A percentile compares a stretch with the other conserved stretches of the same genome.
Conservation (phyloP, 1,139 yeast species). For the Pichia sp. region DNA sequence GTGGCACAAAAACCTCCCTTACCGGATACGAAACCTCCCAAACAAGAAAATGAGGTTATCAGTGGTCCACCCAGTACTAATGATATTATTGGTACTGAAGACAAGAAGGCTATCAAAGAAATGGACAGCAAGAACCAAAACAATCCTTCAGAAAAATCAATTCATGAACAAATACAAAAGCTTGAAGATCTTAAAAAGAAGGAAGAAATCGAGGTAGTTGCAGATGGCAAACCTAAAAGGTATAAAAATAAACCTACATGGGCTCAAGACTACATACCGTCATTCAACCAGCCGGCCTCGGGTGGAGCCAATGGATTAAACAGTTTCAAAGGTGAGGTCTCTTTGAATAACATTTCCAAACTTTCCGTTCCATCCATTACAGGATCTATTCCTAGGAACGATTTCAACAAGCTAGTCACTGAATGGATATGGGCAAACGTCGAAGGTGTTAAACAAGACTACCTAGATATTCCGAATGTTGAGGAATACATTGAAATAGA, state of each 20-base stretch:
- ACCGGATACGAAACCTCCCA: neutral
- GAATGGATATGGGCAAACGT: conserved; percentile 88
- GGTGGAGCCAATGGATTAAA: conserved; percentile 7
- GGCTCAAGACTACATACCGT: conserved; percentile 76
- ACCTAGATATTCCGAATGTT: conserved; percentile 27
- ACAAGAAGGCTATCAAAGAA: neutral
- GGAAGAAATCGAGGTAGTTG: conserved; percentile 17
- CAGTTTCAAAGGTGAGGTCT: conserved; percentile 14
- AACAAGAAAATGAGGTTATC: neutral
- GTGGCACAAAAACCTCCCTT: conserved; percentile 36
- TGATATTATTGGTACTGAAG: neutral
- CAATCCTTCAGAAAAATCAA: conserved; percentile 13
- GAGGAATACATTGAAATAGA: conserved; percentile 72
- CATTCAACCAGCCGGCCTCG: conserved; percentile 23
- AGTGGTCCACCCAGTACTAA: neutral
- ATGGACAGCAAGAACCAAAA: neutral
- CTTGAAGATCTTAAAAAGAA: conserved; percentile 27
- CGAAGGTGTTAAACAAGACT: conserved; percentile 47
- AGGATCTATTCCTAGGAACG: conserved; percentile 76
- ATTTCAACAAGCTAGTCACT: conserved; percentile 73
- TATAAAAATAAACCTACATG: conserved; percentile 70
- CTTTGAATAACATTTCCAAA: conserved; percentile 21
- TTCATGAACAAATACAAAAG: conserved; percentile 27
- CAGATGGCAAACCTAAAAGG: conserved; percentile 51
- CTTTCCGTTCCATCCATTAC: conserved; percentile 53